Percentiles rank a stretch among this genome's conserved stretches.
Evolutionary conservation across 306 rosid species (phyloP).

Genomic region (Prosopis cineraria): DNA sequence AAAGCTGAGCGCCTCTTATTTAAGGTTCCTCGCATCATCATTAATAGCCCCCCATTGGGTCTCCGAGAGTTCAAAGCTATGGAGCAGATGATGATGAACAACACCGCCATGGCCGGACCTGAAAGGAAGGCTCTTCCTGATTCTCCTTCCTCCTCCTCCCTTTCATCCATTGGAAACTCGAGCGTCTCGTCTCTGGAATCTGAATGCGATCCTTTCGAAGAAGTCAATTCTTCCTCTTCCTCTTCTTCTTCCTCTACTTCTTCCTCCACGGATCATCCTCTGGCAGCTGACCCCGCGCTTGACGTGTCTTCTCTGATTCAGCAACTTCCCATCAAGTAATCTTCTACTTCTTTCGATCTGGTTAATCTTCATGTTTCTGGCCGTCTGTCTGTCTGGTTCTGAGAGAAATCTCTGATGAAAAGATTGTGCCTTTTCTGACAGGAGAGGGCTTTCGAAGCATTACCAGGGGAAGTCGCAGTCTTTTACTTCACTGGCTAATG

Average conservation of each 20-base stretch:
- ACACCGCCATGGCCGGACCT: background rate
- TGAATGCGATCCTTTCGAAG: slow-evolving; percentile 36
- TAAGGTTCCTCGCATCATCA: background rate
- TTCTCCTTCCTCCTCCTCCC: slow-evolving; percentile 21
- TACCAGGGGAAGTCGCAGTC: slow-evolving; percentile 58
- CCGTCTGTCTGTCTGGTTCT: background rate
- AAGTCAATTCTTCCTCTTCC: slow-evolving; percentile 38
- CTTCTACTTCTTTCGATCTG: background rate
- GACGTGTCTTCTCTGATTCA: slow-evolving; percentile 46
- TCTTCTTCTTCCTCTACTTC: slow-evolving; percentile 22
- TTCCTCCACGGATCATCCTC: slow-evolving; percentile 20
- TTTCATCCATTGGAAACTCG: slow-evolving; percentile 21
- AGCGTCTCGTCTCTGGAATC: slow-evolving; percentile 33
- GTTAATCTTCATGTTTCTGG: background rate
- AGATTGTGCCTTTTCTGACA: slow-evolving; percentile 4
- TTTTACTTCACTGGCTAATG: slow-evolving; percentile 47
- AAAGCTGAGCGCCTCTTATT: background rate
- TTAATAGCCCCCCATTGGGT: background rate
- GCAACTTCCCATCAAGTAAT: slow-evolving; percentile 54
- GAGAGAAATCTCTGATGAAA: background rate
- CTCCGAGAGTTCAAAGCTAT: background rate
- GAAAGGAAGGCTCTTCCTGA: slow-evolving; percentile 10
- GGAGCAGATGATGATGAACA: slow-evolving; percentile 18
- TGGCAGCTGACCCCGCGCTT: slow-evolving; percentile 24
- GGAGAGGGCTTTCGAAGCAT: slow-evolving; percentile 56